Percentiles rank a stretch among this genome's conserved stretches.
Conservation (phyloP, 176 grass and related monocot genomes). For the Aegilops longissima region DNA sequence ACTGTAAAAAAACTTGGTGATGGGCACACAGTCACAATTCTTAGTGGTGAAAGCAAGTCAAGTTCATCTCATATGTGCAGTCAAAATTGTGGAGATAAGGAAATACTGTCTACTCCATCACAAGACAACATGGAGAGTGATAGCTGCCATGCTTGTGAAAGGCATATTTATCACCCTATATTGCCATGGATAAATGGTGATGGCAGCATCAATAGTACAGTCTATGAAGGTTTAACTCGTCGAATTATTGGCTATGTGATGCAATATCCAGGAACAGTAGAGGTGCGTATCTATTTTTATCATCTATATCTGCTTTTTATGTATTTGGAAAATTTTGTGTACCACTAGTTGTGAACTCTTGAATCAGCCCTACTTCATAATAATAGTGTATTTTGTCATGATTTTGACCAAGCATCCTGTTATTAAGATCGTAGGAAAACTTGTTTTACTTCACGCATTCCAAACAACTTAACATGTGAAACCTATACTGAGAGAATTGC, state of each 20-base stretch:
- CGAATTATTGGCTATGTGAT: constrained; percentile 78
- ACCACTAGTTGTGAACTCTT: not conserved
- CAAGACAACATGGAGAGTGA: constrained; percentile 29
- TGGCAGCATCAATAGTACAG: constrained; percentile 68
- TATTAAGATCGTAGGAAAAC: not conserved
- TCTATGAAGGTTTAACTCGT: constrained; percentile 77
- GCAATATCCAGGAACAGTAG: constrained; percentile 78
- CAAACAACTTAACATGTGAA: not conserved
- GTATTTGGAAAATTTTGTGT: not conserved
- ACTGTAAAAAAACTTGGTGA: constrained; percentile 64
- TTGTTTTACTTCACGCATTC: not conserved
- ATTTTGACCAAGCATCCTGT: not conserved
- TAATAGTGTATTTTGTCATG: constrained; percentile 13
- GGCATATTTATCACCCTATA: constrained; percentile 60
- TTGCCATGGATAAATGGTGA: constrained; percentile 98
- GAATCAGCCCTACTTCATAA: not conserved
- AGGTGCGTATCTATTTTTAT: constrained; percentile 48
- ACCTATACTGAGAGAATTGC: not conserved
- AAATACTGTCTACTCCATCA: constrained; percentile 2
- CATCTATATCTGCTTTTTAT: not conserved
- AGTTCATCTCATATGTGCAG: constrained; percentile 11
- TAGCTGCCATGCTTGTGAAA: constrained; percentile 28
- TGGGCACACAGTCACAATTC: constrained; percentile 73
- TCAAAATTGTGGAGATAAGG: constrained; percentile 26
- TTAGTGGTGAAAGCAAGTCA: constrained; percentile 46